Conservation (phyloP, 2,329 filamentous ascomycete species). For the Nothopassalora personata region DNA sequence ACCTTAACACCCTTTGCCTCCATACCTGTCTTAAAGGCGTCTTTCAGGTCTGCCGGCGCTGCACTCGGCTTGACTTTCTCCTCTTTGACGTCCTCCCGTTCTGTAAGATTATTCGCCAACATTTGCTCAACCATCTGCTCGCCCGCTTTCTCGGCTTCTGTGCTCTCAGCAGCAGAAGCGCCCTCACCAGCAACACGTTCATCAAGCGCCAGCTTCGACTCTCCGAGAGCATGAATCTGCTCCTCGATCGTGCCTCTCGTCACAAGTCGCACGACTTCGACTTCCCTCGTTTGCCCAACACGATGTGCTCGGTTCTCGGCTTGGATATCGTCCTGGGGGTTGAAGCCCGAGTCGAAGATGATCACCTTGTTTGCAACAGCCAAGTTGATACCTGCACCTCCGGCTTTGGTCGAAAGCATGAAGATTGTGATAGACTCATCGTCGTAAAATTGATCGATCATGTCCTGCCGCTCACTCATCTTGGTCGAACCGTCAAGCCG, state of each 20-base stretch:
- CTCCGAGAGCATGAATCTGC: slow-evolving; percentile 82
- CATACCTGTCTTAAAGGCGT: slow-evolving; percentile 38
- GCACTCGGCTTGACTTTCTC: slow-evolving; percentile 2
- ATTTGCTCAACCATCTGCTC: slow-evolving; percentile 37
- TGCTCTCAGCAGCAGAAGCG: slow-evolving; percentile 28
- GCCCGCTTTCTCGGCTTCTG: slow-evolving; percentile 42
- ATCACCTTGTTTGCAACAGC: slow-evolving; percentile 95
- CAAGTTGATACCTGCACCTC: slow-evolving; percentile 94
- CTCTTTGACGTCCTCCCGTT: slow-evolving; percentile 9
- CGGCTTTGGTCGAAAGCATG: slow-evolving; percentile 85
- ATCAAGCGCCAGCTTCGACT: slow-evolving; percentile 89
- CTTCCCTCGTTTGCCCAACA: slow-evolving; percentile 82
- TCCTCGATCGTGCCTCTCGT: slow-evolving; percentile 82
- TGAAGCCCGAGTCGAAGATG: slow-evolving; percentile 96
- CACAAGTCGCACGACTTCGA: slow-evolving; percentile 84
- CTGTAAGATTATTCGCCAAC: slow-evolving; percentile 27
- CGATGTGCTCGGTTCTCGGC: slow-evolving; percentile 95
- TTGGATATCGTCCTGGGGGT: slow-evolving; percentile 96
- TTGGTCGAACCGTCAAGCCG: slow-evolving; percentile 81
- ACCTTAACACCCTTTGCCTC: slow-evolving; percentile 39
- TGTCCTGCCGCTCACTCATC: slow-evolving; percentile 74
- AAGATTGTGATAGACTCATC: slow-evolving; percentile 79
- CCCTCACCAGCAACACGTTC: slow-evolving; percentile 62
- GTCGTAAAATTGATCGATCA: slow-evolving; percentile 81
- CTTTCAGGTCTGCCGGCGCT: slow-evolving; percentile 35